These are phyloP conservation scores for Fusarium pininemorale DNA, from an alignment of 2,329 filamentous ascomycete genomes.

Conservation along the genomic window DNA sequence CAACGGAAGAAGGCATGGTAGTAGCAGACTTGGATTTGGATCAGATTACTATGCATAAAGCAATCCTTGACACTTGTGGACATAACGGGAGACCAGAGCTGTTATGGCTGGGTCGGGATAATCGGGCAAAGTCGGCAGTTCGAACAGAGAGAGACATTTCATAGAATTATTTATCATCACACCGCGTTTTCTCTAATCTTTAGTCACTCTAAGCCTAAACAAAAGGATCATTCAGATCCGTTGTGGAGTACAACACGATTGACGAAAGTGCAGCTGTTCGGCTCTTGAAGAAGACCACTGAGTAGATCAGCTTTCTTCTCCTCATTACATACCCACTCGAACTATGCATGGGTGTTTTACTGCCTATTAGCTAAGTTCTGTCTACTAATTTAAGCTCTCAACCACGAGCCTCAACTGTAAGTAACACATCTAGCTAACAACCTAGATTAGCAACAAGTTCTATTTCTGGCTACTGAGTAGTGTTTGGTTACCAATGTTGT, in stretches of 20 bases:
- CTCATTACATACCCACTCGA: no score
- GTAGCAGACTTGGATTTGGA: neutral
- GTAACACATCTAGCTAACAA: no score
- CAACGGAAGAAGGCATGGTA: neutral
- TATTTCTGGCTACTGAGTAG: neutral
- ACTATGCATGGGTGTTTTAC: no score
- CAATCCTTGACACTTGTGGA: neutral
- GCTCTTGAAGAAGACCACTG: no score
- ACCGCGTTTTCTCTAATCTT: neutral
- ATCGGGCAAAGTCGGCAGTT: neutral
- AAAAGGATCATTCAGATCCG: neutral
- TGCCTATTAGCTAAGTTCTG: no score
- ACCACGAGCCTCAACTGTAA: no score
- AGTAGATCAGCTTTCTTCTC: neutral
- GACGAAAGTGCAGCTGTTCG: no score
- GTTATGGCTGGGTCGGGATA: neutral
- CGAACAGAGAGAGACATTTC: neutral
- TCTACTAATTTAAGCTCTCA: no score
- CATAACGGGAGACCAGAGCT: neutral
- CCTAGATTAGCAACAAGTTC: neutral
- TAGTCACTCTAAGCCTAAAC: neutral
- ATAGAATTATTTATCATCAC: neutral
- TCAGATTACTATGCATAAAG: neutral
- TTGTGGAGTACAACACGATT: neutral
- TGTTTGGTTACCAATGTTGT: accelerated